Base-by-base conservation (phyloP, 805 yeast species). In the Brettanomyces naardenensis region DNA sequence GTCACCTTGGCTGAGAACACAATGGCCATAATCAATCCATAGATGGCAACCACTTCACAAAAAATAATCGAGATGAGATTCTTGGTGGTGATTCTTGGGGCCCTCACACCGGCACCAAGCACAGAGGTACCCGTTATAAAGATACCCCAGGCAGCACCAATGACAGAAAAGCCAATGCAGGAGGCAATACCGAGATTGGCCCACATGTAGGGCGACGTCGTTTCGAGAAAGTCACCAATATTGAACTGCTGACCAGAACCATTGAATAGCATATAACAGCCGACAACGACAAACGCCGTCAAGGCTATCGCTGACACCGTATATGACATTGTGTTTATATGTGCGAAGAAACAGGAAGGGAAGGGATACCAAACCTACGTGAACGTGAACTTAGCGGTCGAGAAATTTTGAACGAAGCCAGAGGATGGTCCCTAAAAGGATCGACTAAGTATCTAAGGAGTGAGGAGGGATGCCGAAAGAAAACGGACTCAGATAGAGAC, bases 111-210 rank as follows among this genome's bases (percentile, higher is more conserved):
- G 3, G 98, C 98, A 51, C 98, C 98, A 44, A 92, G 65, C 50
- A 92, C 85, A 21, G 96, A 78, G 1, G 96, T 71, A 29, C 98
- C 98, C 2, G 97, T 90, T 44, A 92, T 75, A 60, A 90, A 92
- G 49, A 92, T 92, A 46, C 98, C 98, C 98, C 98, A 92, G 4
- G 97, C 97, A 13, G 98, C 98, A 28, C 98, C 98, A 30, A 89
- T 81, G 13, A 92, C 97, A 35, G 94, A 80, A 42, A 92, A 72
- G 11, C 97, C 97, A 49, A 94, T 88, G 64, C 98, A 90, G 36
- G 78, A 64, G 13, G 84, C 80, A 45, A 92, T 87, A 39, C 98
- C 98, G 45, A 88, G 62, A 45, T 75, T 74, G 21, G 97, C 97
- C 97, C 97, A 92, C 81, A 92, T 75, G 59, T 92, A 92, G 5